phyloP scores from a whole-genome alignment of 2,329 filamentous ascomycete species.

The Cyphellophora attinorum region DNA sequence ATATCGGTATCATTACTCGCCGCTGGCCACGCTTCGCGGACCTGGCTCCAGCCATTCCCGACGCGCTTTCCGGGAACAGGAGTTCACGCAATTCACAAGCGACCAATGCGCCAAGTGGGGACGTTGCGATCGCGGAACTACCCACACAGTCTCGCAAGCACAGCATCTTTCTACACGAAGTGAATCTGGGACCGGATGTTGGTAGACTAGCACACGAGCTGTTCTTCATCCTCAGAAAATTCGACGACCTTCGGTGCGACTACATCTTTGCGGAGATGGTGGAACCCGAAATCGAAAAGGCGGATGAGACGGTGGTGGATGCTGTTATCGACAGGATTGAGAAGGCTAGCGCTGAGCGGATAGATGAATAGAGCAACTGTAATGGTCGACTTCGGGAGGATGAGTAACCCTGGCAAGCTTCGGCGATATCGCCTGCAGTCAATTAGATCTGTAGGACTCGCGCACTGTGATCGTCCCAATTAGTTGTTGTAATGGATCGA shows the following conservation, averaged over 20 bases:
- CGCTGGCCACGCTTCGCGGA: conserved; percentile 20
- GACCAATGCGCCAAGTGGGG: not conserved
- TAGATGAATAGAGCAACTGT: too few species aligned
- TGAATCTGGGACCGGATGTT: conserved; percentile 61
- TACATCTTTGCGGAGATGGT: conserved; percentile 89
- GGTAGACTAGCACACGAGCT: conserved; percentile 73
- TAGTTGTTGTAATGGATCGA: too few species aligned
- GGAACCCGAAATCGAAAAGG: conserved; percentile 25
- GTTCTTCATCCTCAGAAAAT: conserved; percentile 75
- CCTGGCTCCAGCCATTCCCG: conserved; percentile 1
- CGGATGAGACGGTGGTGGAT: conserved; percentile 48
- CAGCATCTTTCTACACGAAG: conserved; percentile 45
- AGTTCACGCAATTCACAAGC: too few species aligned
- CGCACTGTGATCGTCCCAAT: too few species aligned
- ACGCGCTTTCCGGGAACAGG: not conserved
- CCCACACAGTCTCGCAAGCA: conserved; percentile 1
- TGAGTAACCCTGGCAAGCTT: too few species aligned
- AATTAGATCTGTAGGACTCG: too few species aligned
- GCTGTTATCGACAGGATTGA: conserved; percentile 77
- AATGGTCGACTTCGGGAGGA: too few species aligned
- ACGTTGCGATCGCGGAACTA: conserved; percentile 1
- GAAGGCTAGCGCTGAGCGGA: conserved; percentile 52
- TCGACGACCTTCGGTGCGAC: conserved; percentile 71
- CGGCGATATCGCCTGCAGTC: too few species aligned
- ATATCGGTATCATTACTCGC: conserved; percentile 20